These are phyloP conservation scores for Phytopythium helicoides DNA, from an alignment of 352 stramenopile genomes.

Conservation along the genomic window DNA sequence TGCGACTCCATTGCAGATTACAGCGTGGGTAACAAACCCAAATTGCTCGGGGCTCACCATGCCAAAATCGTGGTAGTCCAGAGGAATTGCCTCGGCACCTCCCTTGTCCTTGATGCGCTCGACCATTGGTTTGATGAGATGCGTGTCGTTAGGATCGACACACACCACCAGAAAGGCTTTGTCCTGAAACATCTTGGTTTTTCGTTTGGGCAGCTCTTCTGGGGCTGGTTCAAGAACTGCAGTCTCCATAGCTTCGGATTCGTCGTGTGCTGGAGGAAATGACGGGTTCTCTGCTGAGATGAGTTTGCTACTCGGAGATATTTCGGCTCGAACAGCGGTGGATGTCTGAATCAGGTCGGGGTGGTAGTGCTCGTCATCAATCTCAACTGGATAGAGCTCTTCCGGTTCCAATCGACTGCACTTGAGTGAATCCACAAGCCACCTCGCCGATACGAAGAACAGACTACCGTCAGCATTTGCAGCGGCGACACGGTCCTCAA, in stretches of 20 bases:
- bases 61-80: slow-evolving; percentile 48
- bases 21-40: slow-evolving; percentile 59
- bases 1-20: slow-evolving; percentile 51
- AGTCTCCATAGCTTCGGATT: too few relatives aligned
- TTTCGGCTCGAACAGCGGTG: not conserved
- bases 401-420: slow-evolving; percentile 50
- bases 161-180: slow-evolving; percentile 65
- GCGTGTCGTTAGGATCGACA: slow-evolving; percentile 38
- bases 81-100: slow-evolving; percentile 39
- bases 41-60: slow-evolving; percentile 51
- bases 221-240: too few relatives aligned
- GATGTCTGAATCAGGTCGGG: not conserved
- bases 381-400: slow-evolving; percentile 61
- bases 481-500: slow-evolving; percentile 30
- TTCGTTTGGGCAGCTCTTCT: slow-evolving; percentile 2
- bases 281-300: not conserved
- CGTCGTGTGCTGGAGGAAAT: not conserved
- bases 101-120: slow-evolving; percentile 28
- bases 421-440: slow-evolving; percentile 64
- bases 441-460: slow-evolving; percentile 57
- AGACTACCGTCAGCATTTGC: slow-evolving; percentile 25
- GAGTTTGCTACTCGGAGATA: not conserved
- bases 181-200: slow-evolving; percentile 30
- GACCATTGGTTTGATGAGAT: slow-evolving; percentile 36
- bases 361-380: slow-evolving; percentile 28